Conservation (phyloP, 2,329 filamentous ascomycete genomes). For the Claviceps africana region DNA sequence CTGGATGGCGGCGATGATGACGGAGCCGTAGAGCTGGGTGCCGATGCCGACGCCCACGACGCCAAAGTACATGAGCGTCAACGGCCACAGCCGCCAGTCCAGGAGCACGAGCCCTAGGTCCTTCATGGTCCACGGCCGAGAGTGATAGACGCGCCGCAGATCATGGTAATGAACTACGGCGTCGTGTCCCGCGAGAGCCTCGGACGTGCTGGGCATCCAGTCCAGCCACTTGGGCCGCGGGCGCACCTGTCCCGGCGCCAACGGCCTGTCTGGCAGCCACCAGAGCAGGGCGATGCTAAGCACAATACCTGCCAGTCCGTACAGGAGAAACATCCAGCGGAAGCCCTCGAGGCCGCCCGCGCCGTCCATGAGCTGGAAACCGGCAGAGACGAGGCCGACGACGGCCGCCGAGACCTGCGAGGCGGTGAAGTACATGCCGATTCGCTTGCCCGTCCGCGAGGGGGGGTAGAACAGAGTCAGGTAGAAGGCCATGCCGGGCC, state of each 20-base stretch:
- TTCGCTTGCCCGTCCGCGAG: slow-evolving; percentile 71
- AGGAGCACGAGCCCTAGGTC: slow-evolving; percentile 59
- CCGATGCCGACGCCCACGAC: slow-evolving; percentile 88
- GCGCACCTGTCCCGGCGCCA: slow-evolving; percentile 52
- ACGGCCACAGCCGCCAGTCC: slow-evolving; percentile 80
- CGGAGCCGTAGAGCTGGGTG: slow-evolving; percentile 73
- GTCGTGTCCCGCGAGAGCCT: slow-evolving; percentile 64
- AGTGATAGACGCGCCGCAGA: slow-evolving; percentile 65
- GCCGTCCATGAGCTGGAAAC: slow-evolving; percentile 85
- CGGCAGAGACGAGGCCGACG: slow-evolving; percentile 77
- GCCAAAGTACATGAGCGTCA: slow-evolving; percentile 86
- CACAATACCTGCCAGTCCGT: slow-evolving; percentile 60
- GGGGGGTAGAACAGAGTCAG: slow-evolving; percentile 85
- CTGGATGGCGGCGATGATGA: slow-evolving; percentile 73
- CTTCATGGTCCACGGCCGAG: slow-evolving; percentile 54
- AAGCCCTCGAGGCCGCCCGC: slow-evolving; percentile 62
- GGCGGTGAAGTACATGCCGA: slow-evolving; percentile 81
- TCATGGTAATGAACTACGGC: slow-evolving; percentile 73
- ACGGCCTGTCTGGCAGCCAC: slow-evolving; percentile 80
- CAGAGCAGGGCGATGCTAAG: slow-evolving; percentile 64
- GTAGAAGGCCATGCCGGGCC: slow-evolving; percentile 91
- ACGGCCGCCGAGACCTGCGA: slow-evolving; percentile 80
- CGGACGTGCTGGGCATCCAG: slow-evolving; percentile 54
- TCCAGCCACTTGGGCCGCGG: slow-evolving; percentile 37
- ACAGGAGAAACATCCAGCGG: slow-evolving; percentile 87